These are phyloP conservation scores for Trichoderma atrobrunneum DNA, from an alignment of 2,329 filamentous ascomycete species.

Conservation along the genomic window DNA sequence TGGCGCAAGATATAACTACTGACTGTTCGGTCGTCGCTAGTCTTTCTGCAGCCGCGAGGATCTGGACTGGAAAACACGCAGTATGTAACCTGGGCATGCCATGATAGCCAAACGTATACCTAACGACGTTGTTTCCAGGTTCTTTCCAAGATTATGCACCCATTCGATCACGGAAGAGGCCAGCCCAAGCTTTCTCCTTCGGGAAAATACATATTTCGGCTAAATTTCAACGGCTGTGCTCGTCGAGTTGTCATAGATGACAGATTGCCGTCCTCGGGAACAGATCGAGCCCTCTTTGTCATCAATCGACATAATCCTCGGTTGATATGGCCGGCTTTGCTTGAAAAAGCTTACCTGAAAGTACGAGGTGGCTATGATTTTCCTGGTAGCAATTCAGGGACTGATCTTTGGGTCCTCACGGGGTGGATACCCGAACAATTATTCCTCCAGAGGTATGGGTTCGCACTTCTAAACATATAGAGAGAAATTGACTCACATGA, in stretches of 20 bases:
- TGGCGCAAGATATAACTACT: slow-evolving; percentile 92
- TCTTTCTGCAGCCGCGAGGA: slow-evolving; percentile 74
- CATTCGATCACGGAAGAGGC: slow-evolving; percentile 60
- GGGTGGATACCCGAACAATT: slow-evolving; percentile 98
- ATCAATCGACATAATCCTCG: slow-evolving; percentile 77
- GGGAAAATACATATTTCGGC: slow-evolving; percentile 86
- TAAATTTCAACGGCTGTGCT: slow-evolving; percentile 94
- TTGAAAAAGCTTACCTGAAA: slow-evolving; percentile 97
- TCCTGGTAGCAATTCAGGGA: slow-evolving; percentile 94
- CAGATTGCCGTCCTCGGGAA: slow-evolving; percentile 74
- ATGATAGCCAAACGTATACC: neutral
- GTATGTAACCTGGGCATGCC: slow-evolving; percentile 42
- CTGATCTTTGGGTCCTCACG: slow-evolving; percentile 86
- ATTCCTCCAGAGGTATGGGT: slow-evolving; percentile 68
- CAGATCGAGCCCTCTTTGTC: slow-evolving; percentile 76
- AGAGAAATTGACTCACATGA: slow-evolving; percentile 10
- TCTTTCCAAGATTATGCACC: slow-evolving; percentile 70
- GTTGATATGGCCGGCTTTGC: slow-evolving; percentile 85
- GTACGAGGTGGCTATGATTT: slow-evolving; percentile 96
- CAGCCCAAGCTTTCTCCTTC: slow-evolving; percentile 66
- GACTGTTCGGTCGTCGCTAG: slow-evolving; percentile 98
- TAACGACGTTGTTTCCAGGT: slow-evolving; percentile 46
- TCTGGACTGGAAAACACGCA: slow-evolving; percentile 65
- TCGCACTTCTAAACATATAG: slow-evolving; percentile 11
- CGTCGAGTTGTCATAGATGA: slow-evolving; percentile 88